phyloP scores from a whole-genome alignment of 352 stramenopile genomes.

The Phytophthora litchii region DNA sequence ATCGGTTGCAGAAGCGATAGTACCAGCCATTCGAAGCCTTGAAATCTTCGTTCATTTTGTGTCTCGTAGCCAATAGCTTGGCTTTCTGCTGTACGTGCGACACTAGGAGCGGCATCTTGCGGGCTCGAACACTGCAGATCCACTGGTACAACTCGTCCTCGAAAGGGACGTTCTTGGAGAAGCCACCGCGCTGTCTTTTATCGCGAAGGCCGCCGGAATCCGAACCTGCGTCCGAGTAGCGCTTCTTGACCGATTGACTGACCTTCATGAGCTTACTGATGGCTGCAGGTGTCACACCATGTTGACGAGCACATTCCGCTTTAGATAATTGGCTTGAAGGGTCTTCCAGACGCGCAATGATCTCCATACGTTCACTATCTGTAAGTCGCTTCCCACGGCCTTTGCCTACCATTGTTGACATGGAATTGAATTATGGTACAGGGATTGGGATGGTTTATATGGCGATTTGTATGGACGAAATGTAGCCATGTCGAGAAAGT shows the following conservation, averaged over 20 bases:
- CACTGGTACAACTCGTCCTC: conserved; percentile 72
- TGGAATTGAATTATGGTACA: not conserved
- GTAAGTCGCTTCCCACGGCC: conserved; percentile 62
- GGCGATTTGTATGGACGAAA: not conserved
- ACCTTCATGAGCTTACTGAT: conserved; percentile 87
- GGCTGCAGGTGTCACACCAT: conserved; percentile 70
- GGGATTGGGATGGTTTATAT: not conserved
- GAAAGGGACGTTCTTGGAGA: conserved; percentile 63
- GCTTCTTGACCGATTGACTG: conserved; percentile 69
- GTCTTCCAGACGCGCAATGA: conserved; percentile 71
- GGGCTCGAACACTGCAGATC: conserved; percentile 59
- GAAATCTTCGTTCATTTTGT: conserved; percentile 52
- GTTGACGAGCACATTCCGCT: conserved; percentile 62
- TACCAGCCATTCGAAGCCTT: conserved; percentile 83
- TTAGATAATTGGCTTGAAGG: conserved; percentile 52
- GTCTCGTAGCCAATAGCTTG: conserved; percentile 45
- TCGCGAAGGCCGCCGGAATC: conserved; percentile 39
- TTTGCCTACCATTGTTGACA: conserved; percentile 10
- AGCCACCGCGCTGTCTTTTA: conserved; percentile 68
- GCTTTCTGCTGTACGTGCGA: conserved; percentile 65
- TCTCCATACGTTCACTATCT: conserved; percentile 78
- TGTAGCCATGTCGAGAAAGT: not conserved
- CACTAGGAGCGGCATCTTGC: conserved; percentile 54
- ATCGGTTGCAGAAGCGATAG: conserved; percentile 77
- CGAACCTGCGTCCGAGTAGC: conserved; percentile 57